Conservation (phyloP, 2,329 filamentous ascomycete species). For the Monilinia fructigena region DNA sequence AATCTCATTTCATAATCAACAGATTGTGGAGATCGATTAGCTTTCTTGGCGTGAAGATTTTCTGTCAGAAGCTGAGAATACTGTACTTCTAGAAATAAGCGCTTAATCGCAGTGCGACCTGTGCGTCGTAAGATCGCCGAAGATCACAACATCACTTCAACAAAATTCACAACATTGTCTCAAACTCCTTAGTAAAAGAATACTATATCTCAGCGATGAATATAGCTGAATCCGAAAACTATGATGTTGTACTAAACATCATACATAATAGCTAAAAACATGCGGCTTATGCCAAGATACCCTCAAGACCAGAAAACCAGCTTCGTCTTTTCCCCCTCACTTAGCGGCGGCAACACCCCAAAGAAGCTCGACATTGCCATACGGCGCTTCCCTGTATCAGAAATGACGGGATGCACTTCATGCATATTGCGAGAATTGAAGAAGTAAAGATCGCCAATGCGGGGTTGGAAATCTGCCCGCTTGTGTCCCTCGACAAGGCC, state of each 20-base stretch:
- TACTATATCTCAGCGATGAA: not conserved
- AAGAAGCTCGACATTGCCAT: slow-evolving; percentile 16
- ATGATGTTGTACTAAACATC: not conserved
- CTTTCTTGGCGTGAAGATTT: not conserved
- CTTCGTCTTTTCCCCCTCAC: slow-evolving; percentile 8
- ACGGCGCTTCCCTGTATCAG: not conserved
- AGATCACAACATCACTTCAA: not conserved
- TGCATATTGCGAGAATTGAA: slow-evolving; percentile 22
- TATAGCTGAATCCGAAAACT: not conserved
- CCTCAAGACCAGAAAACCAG: slow-evolving; percentile 14
- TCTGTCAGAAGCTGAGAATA: not conserved
- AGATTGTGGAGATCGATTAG: not conserved
- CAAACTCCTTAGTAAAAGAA: not conserved
- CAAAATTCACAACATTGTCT: not conserved
- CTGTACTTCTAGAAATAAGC: too few species aligned
- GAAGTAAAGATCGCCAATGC: slow-evolving; percentile 8
- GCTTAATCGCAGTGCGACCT: not conserved
- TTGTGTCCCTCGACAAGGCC: slow-evolving; percentile 8
- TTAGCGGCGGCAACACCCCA: slow-evolving; percentile 10
- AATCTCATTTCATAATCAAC: not conserved
- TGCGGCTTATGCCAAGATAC: not conserved
- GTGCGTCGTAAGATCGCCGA: not conserved
- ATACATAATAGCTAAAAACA: not conserved
- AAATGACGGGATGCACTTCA: slow-evolving; percentile 1
- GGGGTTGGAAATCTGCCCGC: slow-evolving; percentile 1